A percentile compares a stretch with the other conserved stretches of the same genome.
phyloP scores from a whole-genome alignment of 805 yeast genomes.

The Phaffomyces thermotolerans region DNA sequence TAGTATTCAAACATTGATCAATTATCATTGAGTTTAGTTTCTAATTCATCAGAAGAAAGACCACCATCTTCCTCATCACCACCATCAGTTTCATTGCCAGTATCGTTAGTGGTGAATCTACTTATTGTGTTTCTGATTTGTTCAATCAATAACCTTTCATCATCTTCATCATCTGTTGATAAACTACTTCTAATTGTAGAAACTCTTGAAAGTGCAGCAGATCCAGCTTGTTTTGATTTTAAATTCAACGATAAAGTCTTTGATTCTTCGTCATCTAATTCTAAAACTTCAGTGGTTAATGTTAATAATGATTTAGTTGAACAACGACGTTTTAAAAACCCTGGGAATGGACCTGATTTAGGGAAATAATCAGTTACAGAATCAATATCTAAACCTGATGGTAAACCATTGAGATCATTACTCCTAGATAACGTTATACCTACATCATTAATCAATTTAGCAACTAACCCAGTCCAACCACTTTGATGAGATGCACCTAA shows the following conservation, averaged over 20 bases:
- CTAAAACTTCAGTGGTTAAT: constrained; percentile 59
- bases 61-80: constrained; percentile 20
- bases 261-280: constrained; percentile 56
- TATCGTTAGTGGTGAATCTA: constrained; percentile 17
- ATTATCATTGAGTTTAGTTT: constrained; percentile 30
- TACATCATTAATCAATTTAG: constrained; percentile 85
- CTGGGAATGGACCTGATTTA: constrained; percentile 39
- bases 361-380: constrained; percentile 17
- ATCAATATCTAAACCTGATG: background rate
- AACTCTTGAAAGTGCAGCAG: constrained; percentile 13
- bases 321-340: constrained; percentile 53
- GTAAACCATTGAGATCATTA: constrained; percentile 5
- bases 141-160: constrained; percentile 28
- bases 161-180: constrained; percentile 13
- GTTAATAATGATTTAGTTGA: constrained; percentile 69
- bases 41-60: constrained; percentile 50
- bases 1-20: no score
- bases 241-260: constrained; percentile 21
- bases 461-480: constrained; percentile 94
- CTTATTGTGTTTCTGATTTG: constrained; percentile 39
- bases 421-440: constrained; percentile 50
- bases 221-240: constrained; percentile 16
- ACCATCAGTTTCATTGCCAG: constrained; percentile 3
- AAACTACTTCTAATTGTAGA: constrained; percentile 8
- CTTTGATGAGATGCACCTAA: constrained; percentile 90